Conservation (phyloP, 345 rosid genomes). For the Syzygium aromaticum region DNA sequence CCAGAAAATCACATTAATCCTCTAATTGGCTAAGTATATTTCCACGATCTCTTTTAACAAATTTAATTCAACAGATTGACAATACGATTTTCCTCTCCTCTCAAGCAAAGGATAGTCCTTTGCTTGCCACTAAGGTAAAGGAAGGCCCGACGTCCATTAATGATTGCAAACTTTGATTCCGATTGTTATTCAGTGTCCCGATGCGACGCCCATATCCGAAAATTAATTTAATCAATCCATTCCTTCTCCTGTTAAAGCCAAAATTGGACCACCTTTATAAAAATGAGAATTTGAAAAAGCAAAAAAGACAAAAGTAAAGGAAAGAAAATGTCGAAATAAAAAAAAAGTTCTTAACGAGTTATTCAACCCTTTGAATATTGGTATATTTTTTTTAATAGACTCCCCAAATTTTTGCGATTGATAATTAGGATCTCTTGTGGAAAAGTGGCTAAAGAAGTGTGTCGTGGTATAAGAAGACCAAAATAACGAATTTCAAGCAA, state of each 20-base stretch:
- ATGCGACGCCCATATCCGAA: neutral
- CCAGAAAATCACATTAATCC: neutral
- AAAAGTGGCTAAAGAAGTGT: neutral
- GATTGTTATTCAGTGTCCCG: neutral
- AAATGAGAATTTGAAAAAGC: neutral
- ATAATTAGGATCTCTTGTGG: neutral
- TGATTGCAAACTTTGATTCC: neutral
- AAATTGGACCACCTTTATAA: neutral
- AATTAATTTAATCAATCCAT: neutral
- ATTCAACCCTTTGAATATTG: neutral
- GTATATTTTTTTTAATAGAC: neutral
- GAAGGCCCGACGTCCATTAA: neutral
- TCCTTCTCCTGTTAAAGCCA: neutral
- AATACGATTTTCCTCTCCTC: conserved; percentile 8
- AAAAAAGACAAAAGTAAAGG: neutral
- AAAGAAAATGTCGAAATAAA: neutral
- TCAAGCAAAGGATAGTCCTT: conserved; percentile 33
- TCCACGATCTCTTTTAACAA: neutral
- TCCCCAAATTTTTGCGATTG: neutral
- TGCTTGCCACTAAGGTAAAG: conserved; percentile 39
- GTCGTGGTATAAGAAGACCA: neutral
- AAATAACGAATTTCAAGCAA: neutral
- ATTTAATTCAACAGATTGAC: neutral
- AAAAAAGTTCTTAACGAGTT: neutral
- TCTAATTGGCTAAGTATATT: neutral